A percentile compares a stretch with the other conserved stretches of the same genome.
These are phyloP conservation scores for Helicostylum pulchrum DNA, from an alignment of 192 early-diverging fungal species.

Conservation along the genomic window DNA sequence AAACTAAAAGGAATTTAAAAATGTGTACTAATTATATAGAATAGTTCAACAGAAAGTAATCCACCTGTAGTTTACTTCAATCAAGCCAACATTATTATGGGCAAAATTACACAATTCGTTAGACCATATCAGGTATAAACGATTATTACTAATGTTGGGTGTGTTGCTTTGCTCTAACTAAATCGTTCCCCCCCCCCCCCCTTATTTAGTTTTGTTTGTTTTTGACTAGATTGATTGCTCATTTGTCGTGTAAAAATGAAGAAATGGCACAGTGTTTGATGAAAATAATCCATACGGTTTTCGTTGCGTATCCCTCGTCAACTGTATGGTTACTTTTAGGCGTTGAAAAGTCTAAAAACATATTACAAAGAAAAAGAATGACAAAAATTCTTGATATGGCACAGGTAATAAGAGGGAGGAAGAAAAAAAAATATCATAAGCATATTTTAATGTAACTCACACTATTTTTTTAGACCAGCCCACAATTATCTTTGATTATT, in stretches of 20 bases:
- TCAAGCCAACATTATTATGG: background rate
- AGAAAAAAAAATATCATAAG: no score
- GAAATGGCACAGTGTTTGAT: background rate
- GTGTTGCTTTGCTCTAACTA: no score
- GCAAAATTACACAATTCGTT: background rate
- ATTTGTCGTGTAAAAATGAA: constrained; percentile 1
- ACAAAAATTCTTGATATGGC: constrained; percentile 3
- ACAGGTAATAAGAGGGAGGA: background rate
- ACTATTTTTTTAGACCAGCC: no score
- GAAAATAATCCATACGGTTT: constrained; percentile 8
- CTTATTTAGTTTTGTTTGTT: constrained; percentile 1
- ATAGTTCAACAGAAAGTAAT: no score
- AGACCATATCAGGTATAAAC: constrained; percentile 7
- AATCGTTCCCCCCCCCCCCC: no score
- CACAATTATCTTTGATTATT: no score
- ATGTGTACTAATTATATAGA: no score
- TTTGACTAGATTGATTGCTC: constrained; percentile 9
- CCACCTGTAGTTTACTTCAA: constrained; percentile 19
- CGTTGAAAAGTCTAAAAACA: background rate
- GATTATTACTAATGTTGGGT: no score
- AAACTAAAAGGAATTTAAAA: no score
- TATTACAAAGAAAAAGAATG: background rate
- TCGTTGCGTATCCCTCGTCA: background rate
- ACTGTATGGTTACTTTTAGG: constrained; percentile 21
- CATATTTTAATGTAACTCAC: no score